phyloP scores from a whole-genome alignment of 768 basidiomycete species.

The Saitozyma podzolica region DNA sequence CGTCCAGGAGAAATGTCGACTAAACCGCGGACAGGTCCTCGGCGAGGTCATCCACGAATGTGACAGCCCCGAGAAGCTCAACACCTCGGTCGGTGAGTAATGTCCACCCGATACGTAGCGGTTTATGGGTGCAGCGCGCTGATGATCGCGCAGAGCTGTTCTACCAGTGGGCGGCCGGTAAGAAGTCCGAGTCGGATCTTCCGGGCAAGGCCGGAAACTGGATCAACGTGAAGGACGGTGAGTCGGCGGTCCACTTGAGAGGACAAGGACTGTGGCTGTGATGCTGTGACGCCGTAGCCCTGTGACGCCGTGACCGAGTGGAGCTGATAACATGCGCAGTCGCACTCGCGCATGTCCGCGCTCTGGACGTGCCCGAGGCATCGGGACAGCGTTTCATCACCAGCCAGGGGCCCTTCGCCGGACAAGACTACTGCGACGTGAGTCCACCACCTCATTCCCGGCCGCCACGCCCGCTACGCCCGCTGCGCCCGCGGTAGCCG shows the following conservation, averaged over 20 bases:
- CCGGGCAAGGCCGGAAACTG: conserved; percentile 36
- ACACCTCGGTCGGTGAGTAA: conserved; percentile 52
- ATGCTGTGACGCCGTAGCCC: neutral
- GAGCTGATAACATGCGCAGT: conserved; percentile 46
- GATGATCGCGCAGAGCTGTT: conserved; percentile 22
- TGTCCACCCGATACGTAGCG: too few species aligned
- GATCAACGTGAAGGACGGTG: conserved; percentile 45
- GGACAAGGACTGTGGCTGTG: too few species aligned
- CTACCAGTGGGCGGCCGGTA: conserved; percentile 41
- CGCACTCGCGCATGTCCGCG: conserved; percentile 60
- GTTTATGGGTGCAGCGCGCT: neutral
- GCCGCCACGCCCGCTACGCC: too few species aligned
- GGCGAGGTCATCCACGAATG: conserved; percentile 55
- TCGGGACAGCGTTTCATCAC: conserved; percentile 61
- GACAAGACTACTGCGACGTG: conserved; percentile 47
- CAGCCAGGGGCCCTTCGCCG: conserved; percentile 46
- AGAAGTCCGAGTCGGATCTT: conserved; percentile 46
- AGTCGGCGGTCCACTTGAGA: neutral
- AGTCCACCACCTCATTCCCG: conserved; percentile 7
- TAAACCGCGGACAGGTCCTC: conserved; percentile 38
- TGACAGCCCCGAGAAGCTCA: conserved; percentile 52
- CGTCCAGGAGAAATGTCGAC: too few species aligned
- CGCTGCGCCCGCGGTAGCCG: too few species aligned
- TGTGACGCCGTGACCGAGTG: neutral
- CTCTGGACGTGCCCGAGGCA: conserved; percentile 60